Base-by-base conservation (phyloP, 345 rosid species). In the Geranium brycei region DNA sequence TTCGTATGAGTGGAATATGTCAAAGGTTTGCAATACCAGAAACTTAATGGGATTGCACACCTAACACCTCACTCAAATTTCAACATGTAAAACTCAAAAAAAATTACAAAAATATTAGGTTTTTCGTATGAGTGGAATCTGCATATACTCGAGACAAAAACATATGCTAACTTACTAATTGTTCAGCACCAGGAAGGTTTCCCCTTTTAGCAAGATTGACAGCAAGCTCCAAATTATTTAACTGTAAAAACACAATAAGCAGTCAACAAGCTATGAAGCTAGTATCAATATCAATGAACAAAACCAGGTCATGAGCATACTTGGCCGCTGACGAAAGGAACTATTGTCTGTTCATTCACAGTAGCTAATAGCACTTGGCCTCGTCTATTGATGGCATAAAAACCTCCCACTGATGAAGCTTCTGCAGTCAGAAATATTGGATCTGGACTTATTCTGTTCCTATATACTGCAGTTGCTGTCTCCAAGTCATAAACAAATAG, bases 171-270 rank as follows among this genome's bases (percentile, higher is more conserved):
- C 63, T 79, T 83, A 87, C 99, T 88, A 95, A 84, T 80, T 88
- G 88, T 78, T 95, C 99, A 31, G 96, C 99, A 71, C 99, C 99
- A 76, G 99, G 99, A 65, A 95, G 99, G 75, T 95, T 95, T 80
- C 99, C 99, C 79, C 99, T 81, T 75, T 91, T 95, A 64, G 99
- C 99, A 59, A 95, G 97, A 71, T 87, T 91, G 60, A 95, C 95
- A 67, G 99, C 99, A 64, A 95, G 96, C 80, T 95, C 97, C 83
- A 95, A 78, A 76, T 95, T 95, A 78, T 88, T 95, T 71, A 95
- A 76, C 97, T 95, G 84, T 57, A 71, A 70, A 41, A 79, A 66
- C 32, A 65, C 55, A 4, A 6, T 35, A 69, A 23, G 7, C 58
- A 11, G 6, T 59, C 19, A 69, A 58, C 51, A 80, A 67, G 60